Base-by-base conservation (phyloP, 768 basidiomycete genomes). In the Termitomyces sp. region DNA sequence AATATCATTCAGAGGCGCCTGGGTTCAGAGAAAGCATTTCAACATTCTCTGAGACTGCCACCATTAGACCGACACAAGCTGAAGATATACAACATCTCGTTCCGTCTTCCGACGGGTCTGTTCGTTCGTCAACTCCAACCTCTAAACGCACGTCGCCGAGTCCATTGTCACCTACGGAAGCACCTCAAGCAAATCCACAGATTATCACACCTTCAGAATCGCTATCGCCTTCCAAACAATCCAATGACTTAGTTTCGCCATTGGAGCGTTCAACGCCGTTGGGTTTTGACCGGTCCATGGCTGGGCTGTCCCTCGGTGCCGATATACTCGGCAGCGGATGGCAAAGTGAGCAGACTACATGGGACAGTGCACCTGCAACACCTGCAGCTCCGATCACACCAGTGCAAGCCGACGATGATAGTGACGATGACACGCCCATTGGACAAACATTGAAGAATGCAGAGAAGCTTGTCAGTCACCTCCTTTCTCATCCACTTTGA, bases 381-480 rank as follows among this genome's bases (percentile, higher is more conserved):
- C 52, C 57, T 33, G 3, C 22, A 46, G 14, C 32, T 33, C 33
- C 32, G 20, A 14, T 38, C 22, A 22, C 38, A 24, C 51, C 51
- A 22, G 26, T n/a, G 16, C 68, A 68, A 47, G 58, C 67, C 14
- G 80, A 84, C 41, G 83, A 86, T 5, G 85, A 87, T 60, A 82
- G 81, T 54, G 85, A 87, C 61, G 85, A 87, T 57, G 86, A 87
- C 66, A 86, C 79, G 56, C 86, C 86, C 26, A 85, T 87, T 60
- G 72, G 80, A 28, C 83, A 84, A 64, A 73, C 76, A 22, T 62
- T 77, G 52, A 73, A 67, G 55, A 65, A 68, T 49, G 65, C 69
- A 40, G 64, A 67, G 44, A 62, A 60, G 46, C 61, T 67, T 32
- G 74, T 74, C 40, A 62, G 72, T 68, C 11, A 26, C 30, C 9